Conservation (phyloP, 306 rosid species). For the Castanea sativa region DNA sequence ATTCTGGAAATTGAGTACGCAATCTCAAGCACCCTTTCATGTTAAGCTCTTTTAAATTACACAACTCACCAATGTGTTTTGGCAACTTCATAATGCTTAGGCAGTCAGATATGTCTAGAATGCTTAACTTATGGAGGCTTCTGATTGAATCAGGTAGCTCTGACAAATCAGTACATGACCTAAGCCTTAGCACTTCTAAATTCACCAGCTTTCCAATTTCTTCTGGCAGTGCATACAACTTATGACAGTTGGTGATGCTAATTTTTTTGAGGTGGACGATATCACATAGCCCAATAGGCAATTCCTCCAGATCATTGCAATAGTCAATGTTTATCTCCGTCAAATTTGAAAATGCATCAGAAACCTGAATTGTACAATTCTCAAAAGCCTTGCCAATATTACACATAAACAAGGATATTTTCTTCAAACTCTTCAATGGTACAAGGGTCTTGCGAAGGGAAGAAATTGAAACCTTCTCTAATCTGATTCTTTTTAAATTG, state of each 20-base stretch:
- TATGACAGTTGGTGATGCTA: conserved; percentile 27
- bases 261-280: conserved; percentile 20
- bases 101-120: conserved; percentile 37
- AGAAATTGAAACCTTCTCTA: conserved; percentile 38
- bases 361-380: conserved; percentile 9
- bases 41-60: conserved; percentile 22
- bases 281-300: conserved; percentile 22
- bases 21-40: conserved; percentile 28
- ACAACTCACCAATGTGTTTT: conserved; percentile 25
- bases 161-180: conserved; percentile 24
- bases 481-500: conserved; percentile 48
- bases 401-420: conserved; percentile 37
- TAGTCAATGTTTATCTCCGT: conserved; percentile 32
- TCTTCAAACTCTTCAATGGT: conserved; percentile 16
- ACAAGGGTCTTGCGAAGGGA: neutral
- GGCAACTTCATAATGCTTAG: conserved; percentile 28
- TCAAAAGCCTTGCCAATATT: conserved; percentile 22
- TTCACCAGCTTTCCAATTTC: conserved; percentile 18
- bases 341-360: conserved; percentile 24
- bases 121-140: neutral
- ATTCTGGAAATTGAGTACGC: conserved; percentile 8
- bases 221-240: conserved; percentile 25
- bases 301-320: conserved; percentile 24
- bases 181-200: conserved; percentile 28
- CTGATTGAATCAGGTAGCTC: conserved; percentile 16